These are phyloP conservation scores for Pleurotus salmoneostramineus DNA, from an alignment of 768 basidiomycete species.

Conservation along the genomic window DNA sequence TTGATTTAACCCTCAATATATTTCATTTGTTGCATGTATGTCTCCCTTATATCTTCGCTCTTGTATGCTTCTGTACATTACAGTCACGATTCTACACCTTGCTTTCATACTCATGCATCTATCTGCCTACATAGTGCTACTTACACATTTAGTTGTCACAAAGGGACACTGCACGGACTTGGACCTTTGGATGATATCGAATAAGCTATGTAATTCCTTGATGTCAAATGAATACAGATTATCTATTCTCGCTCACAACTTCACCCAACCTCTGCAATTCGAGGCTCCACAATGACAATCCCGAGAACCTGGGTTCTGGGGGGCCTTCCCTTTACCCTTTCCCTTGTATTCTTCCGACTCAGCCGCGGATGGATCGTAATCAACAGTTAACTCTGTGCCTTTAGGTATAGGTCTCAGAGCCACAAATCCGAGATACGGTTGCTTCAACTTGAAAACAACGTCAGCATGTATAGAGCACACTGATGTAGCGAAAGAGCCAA, in stretches of 20 bases:
- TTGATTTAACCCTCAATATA: background rate
- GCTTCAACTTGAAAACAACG: slow-evolving; percentile 38
- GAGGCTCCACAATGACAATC: slow-evolving; percentile 33
- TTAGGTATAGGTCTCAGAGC: slow-evolving; percentile 44
- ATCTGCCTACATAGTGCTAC: background rate
- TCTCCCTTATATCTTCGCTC: background rate
- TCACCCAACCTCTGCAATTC: slow-evolving; percentile 35
- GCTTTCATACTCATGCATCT: background rate
- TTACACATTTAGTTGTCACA: slow-evolving; percentile 1
- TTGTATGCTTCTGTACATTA: background rate
- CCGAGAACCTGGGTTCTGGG: slow-evolving; percentile 19
- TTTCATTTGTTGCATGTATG: background rate
- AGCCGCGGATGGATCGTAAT: slow-evolving; percentile 52
- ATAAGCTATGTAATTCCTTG: background rate
- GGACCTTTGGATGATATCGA: background rate
- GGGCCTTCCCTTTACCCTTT: slow-evolving; percentile 19
- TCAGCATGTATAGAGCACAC: background rate
- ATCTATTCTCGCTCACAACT: background rate
- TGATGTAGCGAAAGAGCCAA: slow-evolving; percentile 9
- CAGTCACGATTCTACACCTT: background rate
- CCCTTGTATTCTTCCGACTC: slow-evolving; percentile 18
- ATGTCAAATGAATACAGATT: background rate
- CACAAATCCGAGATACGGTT: slow-evolving; percentile 61
- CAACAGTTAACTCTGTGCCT: slow-evolving; percentile 55
- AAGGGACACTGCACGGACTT: slow-evolving; percentile 6